Base-by-base conservation (phyloP, 1,284 basidiomycete genomes). In the Hypsizygus ulmarius region DNA sequence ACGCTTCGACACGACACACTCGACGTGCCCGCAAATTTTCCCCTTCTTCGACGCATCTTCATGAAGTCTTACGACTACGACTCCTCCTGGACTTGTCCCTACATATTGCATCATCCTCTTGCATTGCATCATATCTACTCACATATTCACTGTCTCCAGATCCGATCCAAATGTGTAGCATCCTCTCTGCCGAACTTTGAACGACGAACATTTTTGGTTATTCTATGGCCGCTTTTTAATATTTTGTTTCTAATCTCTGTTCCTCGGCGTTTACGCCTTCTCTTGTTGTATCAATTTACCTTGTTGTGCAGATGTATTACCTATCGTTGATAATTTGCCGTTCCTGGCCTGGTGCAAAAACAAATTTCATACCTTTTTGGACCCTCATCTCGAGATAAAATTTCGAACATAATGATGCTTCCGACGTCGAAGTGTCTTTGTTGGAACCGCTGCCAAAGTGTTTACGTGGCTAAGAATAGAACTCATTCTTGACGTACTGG, bases 21-120 rank as follows among this genome's bases (percentile, higher is more conserved):
- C 41, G 7, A 39, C 43, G 30, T 39, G 32, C 12, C 35, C 9
- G 37, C 41, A 12, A 49, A 46, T 47, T 39, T 29, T 43, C 47
- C 41, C 49, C 40, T 25, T 29, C 32, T 54, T 50, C 39, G 47
- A 53, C 43, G 53, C 43, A 45, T 50, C 49, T 52, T 45, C 44
- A 56, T 34, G 57, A 54, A 50, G 37, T 18, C 35, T 46, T 29
- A 39, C 28, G 49, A 39, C 40, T 39, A 56, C 40, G 49, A 55
- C 25, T 19, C 28, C 19, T 18, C 16, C 36, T 47, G 28, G 39
- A 42, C 50, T 16, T 8, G 32, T 39, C 37, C 40, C 34, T 28
- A 35, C 18, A 27, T 43, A 25, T 35, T 33, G 34, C 40, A 45
- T 44, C 38, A 43, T 44, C 35, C 32, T 50, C 34, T 42, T 45